phyloP scores from a whole-genome alignment of 164 flowering plant genomes.

The Piper longum region DNA sequence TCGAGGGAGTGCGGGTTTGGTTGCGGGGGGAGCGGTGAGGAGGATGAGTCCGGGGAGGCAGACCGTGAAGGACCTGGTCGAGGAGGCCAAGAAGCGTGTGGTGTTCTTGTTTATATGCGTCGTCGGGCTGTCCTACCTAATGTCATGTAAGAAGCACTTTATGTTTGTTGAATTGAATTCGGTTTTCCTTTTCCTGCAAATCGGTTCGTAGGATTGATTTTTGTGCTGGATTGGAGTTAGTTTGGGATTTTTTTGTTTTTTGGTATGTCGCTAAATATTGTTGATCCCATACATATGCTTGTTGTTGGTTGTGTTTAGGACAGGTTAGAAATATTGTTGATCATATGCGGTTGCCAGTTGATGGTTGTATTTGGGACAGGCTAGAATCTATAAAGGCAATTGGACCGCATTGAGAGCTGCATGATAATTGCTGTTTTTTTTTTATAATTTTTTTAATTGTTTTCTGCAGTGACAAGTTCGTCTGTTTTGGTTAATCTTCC shows the following conservation, averaged over 20 bases:
- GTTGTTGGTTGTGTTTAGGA: too few species aligned
- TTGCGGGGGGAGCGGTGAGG: slow-evolving; percentile 2
- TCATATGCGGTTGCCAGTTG: too few species aligned
- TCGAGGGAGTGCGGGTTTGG: neutral
- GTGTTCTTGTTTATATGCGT: slow-evolving; percentile 59
- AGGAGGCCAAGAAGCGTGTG: slow-evolving; percentile 89
- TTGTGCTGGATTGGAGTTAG: too few species aligned
- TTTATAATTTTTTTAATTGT: slow-evolving; percentile 4
- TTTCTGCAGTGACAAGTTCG: slow-evolving; percentile 74
- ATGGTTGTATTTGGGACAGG: too few species aligned
- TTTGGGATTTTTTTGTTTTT: too few species aligned
- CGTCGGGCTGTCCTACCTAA: slow-evolving; percentile 88
- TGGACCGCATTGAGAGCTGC: too few species aligned
- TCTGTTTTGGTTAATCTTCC: slow-evolving; percentile 93
- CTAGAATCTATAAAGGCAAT: too few species aligned
- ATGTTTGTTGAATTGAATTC: neutral
- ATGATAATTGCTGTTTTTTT: neutral
- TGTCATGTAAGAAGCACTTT: slow-evolving; percentile 62
- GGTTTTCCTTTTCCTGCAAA: neutral
- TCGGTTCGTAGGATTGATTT: neutral
- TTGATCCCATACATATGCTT: too few species aligned
- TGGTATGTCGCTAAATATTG: too few species aligned
- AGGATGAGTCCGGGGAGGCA: slow-evolving; percentile 51
- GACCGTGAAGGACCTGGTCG: slow-evolving; percentile 60
- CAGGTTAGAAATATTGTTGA: too few species aligned